These are phyloP conservation scores for Leccinum insolens DNA, from an alignment of 1,284 basidiomycete species.

Conservation along the genomic window DNA sequence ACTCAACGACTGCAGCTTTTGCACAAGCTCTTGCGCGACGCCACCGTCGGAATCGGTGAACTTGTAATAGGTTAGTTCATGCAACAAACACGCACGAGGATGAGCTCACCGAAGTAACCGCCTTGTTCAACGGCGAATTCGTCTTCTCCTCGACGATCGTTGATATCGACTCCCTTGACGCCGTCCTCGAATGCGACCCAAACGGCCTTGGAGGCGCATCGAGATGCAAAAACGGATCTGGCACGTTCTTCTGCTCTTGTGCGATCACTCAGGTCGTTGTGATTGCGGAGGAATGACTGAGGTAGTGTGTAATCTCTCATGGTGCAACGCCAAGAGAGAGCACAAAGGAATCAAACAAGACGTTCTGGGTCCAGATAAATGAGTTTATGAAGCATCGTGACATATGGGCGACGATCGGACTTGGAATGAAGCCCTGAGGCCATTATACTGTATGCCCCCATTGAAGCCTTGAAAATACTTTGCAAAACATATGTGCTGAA, in stretches of 20 bases:
- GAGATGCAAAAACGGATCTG: slow-evolving; percentile 76
- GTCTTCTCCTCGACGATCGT: slow-evolving; percentile 89
- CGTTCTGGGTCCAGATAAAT: not conserved
- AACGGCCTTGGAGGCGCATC: slow-evolving; percentile 71
- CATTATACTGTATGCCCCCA: not conserved
- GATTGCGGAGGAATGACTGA: not conserved
- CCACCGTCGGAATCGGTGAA: slow-evolving; percentile 93
- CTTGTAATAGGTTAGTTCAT: slow-evolving; percentile 37
- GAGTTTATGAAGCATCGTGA: not conserved
- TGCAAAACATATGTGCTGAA: not conserved
- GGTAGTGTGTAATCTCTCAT: not conserved
- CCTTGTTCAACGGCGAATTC: slow-evolving; percentile 89
- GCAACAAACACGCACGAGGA: not conserved
- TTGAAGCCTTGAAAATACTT: not conserved
- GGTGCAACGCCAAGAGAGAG: not conserved
- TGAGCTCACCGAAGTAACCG: slow-evolving; percentile 75
- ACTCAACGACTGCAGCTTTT: slow-evolving; percentile 78
- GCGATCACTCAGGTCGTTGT: slow-evolving; percentile 55
- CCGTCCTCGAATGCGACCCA: slow-evolving; percentile 75
- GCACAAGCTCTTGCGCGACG: slow-evolving; percentile 88
- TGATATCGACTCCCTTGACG: slow-evolving; percentile 86
- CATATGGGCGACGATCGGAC: too few relatives aligned
- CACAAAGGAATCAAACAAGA: not conserved
- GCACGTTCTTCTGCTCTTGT: slow-evolving; percentile 71
- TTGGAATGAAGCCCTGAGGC: not conserved